Percentiles rank a stretch among this genome's conserved stretches.
These are phyloP conservation scores for Lolium perenne DNA, from an alignment of 176 grass and related monocot genomes.

Conservation along the genomic window DNA sequence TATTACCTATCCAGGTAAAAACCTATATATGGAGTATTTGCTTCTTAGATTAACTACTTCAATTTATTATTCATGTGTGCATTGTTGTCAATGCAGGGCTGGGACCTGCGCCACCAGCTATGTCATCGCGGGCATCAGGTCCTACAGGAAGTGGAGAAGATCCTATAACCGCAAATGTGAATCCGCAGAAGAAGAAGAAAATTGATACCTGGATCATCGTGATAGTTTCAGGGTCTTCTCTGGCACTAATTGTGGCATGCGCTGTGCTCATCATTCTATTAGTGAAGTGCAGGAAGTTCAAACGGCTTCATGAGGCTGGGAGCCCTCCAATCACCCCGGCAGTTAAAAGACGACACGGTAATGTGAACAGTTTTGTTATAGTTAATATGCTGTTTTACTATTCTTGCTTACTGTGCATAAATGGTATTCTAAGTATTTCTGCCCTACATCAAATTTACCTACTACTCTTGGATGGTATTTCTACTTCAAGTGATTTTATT, in stretches of 20 bases:
- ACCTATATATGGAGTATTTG: constrained; percentile 23
- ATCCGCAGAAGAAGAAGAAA: constrained; percentile 58
- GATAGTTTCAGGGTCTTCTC: constrained; percentile 68
- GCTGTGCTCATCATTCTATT: constrained; percentile 58
- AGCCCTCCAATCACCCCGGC: constrained; percentile 50
- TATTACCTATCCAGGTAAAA: constrained; percentile 87
- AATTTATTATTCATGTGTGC: constrained; percentile 4
- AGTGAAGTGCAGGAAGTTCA: constrained; percentile 58
- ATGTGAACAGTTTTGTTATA: constrained; percentile 28
- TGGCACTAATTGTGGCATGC: constrained; percentile 62
- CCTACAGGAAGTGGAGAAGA: constrained; percentile 44
- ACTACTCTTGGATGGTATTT: constrained; percentile 14
- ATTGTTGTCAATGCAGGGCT: constrained; percentile 62
- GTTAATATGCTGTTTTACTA: constrained; percentile 9
- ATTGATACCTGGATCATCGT: constrained; percentile 73
- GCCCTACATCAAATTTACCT: not conserved
- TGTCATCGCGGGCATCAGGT: constrained; percentile 37
- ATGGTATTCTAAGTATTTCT: constrained; percentile 13
- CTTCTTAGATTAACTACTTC: constrained; percentile 4
- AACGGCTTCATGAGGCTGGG: constrained; percentile 47
- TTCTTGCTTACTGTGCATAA: not conserved
- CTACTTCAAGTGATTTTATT: constrained; percentile 21
- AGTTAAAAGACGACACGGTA: constrained; percentile 73
- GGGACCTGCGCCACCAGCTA: constrained; percentile 60
- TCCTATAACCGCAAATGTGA: constrained; percentile 70